A percentile compares a stretch with the other conserved stretches of the same genome.
Evolutionary conservation across 805 yeast species (phyloP).

Genomic region (Metschnikowia cubensis): DNA sequence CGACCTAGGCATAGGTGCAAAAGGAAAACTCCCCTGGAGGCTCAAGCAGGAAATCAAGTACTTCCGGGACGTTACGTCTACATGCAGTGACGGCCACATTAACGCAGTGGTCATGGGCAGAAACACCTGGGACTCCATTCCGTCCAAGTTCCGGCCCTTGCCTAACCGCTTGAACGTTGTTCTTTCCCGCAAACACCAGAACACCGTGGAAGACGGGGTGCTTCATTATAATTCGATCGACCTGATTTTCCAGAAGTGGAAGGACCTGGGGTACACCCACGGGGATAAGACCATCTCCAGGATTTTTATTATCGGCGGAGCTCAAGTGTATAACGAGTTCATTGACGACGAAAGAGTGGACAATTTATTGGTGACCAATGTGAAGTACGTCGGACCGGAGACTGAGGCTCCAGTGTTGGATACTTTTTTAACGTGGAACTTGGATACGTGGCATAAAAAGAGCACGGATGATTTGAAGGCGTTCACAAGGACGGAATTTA

Average conservation of each 20-base stretch:
- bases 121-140: constrained; percentile 94
- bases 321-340: constrained; percentile 69
- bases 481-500: constrained; percentile 33
- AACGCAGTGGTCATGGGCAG: constrained; percentile 96
- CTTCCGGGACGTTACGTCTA: constrained; percentile 69
- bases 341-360: constrained; percentile 43
- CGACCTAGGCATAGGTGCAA: constrained; percentile 75
- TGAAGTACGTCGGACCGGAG: constrained; percentile 29
- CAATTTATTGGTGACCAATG: constrained; percentile 67
- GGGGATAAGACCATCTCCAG: constrained; percentile 39
- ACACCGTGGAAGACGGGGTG: constrained; percentile 22
- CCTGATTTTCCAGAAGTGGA: constrained; percentile 32
- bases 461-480: constrained; percentile 31
- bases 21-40: constrained; percentile 86
- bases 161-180: constrained; percentile 72
- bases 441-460: constrained; percentile 34
- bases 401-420: constrained; percentile 54
- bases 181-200: constrained; percentile 48
- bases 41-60: constrained; percentile 80
- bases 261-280: constrained; percentile 8
- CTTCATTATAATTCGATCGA: constrained; percentile 29
- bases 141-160: constrained; percentile 77
- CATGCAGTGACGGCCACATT: constrained; percentile 28
- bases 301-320: constrained; percentile 89
- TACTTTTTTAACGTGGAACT: constrained; percentile 51